phyloP scores from a whole-genome alignment of 768 basidiomycete genomes.

The Russula compacta region DNA sequence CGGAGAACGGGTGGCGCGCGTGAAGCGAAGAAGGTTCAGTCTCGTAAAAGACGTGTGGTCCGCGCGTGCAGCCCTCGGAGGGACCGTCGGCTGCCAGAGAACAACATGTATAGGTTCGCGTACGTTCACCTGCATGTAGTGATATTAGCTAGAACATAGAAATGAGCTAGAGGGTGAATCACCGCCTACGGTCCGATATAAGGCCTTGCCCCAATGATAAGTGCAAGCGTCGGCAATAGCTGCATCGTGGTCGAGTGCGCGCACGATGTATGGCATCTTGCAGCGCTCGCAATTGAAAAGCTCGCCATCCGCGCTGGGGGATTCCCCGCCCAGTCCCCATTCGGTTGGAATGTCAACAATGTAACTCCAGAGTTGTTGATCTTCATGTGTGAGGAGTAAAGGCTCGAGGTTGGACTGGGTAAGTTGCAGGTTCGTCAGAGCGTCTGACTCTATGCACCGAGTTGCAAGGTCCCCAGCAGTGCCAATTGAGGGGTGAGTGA shows the following conservation, averaged over 20 bases:
- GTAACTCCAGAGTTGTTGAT: slow-evolving; percentile 62
- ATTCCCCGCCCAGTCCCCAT: slow-evolving; percentile 49
- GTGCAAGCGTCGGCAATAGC: slow-evolving; percentile 56
- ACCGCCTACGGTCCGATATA: slow-evolving; percentile 59
- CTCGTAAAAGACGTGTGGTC: slow-evolving; percentile 91
- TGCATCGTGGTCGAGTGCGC: slow-evolving; percentile 21
- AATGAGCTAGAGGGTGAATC: slow-evolving; percentile 20
- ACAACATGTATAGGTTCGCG: slow-evolving; percentile 73
- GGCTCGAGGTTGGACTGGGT: slow-evolving; percentile 45
- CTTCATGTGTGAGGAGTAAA: slow-evolving; percentile 47
- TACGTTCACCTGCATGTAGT: slow-evolving; percentile 46
- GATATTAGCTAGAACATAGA: background rate
- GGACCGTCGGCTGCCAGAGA: slow-evolving; percentile 46
- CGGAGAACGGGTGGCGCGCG: slow-evolving; percentile 63
- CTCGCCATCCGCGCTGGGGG: slow-evolving; percentile 54
- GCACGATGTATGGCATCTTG: slow-evolving; percentile 52
- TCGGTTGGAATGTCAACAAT: slow-evolving; percentile 51
- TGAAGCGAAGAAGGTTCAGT: slow-evolving; percentile 56
- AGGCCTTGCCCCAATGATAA: slow-evolving; percentile 76
- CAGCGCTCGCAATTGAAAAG: slow-evolving; percentile 75
- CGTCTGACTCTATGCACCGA: slow-evolving; percentile 34
- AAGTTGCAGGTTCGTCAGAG: slow-evolving; percentile 38
- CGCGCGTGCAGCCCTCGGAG: slow-evolving; percentile 58
- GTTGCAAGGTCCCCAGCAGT: slow-evolving; percentile 55
- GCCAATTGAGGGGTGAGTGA: slow-evolving; percentile 66